Evolutionary conservation across 2,329 filamentous ascomycete genomes (phyloP).

Genomic region (Cercospora sp.): DNA sequence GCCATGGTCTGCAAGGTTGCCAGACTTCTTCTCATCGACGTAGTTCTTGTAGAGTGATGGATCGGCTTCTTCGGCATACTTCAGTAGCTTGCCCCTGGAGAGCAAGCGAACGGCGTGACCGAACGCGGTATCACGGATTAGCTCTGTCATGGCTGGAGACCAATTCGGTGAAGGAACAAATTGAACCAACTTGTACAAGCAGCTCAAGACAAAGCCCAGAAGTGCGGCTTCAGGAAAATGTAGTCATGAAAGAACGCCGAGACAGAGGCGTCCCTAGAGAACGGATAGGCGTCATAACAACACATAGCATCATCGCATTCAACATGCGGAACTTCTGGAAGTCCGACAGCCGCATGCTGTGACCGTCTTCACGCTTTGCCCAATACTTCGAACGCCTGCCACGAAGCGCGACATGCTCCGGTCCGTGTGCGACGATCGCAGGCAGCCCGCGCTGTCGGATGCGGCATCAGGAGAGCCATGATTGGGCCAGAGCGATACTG

Average conservation of each 20-base stretch:
- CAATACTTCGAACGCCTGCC: neutral
- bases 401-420: neutral
- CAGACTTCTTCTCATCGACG: constrained; percentile 53
- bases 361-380: neutral
- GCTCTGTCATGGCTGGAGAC: constrained; percentile 34
- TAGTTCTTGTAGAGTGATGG: constrained; percentile 52
- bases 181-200: neutral
- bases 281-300: neutral
- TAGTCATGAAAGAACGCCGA: neutral
- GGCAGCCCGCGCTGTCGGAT: neutral
- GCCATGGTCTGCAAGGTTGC: constrained; percentile 51
- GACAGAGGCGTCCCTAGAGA: neutral
- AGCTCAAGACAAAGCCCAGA: neutral
- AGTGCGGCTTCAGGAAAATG: neutral
- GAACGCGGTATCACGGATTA: constrained; percentile 49
- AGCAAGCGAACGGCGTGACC: constrained; percentile 50
- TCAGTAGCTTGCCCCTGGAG: constrained; percentile 46
- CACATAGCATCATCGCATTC: neutral
- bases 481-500: neutral
- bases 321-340: neutral
- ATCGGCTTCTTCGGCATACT: constrained; percentile 53
- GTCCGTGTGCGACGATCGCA: neutral
- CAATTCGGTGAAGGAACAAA: neutral
- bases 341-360: neutral
- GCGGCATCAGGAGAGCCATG: neutral